Base-by-base conservation (phyloP, 306 rosid genomes). In the Mimosa pudica region DNA sequence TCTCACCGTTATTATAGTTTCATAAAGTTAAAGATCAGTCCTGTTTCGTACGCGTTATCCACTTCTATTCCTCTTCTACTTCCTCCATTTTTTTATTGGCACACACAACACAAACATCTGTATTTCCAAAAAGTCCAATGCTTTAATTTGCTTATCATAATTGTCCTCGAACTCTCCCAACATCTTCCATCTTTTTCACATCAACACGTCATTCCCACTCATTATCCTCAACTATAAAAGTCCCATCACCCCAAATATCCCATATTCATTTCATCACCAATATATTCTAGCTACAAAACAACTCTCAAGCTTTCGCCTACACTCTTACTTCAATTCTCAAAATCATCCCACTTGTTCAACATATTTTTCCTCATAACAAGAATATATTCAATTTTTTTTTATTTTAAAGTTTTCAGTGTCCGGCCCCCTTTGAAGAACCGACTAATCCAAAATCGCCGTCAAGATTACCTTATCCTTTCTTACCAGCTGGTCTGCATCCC, bases 101-200 rank as follows among this genome's bases (percentile, higher is more conserved):
- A 30, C 82, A 57, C 47, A 12, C 72, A 17, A 57, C 47, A 12
- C 72, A 17, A 3, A 51, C 51, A 14, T 14, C 16, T 76, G 42
- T 4, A 68, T 61, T 77, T 2, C 61, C 24, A 70, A 7, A 2
- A 36, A 36, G 47, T 36, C 10, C 70, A 36, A 3, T 17, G 70
- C 14, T 49, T 2, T 49, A 12, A 51, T 51, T 65, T 36, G 9
- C 69, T 38, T 14, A 10, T 60, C 36, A 9, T 24, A 13, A 24
- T 20, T 36, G 14, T 51, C 61, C 49, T 30, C 30, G 80, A 76
- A 82, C 17, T 70, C 13, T 66, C 88, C 0, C 1, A 16, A 82
- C 70, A 85, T 14, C 74, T 79, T 38, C 42, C 42, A 38, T 38
- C 42, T 38, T 38, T 38, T 38, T 0, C 5, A 38, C 52, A 2